Percentiles rank a stretch among this genome's conserved stretches.
Conservation (phyloP, 2,329 filamentous ascomycete genomes). For the Fusarium tricinctum region DNA sequence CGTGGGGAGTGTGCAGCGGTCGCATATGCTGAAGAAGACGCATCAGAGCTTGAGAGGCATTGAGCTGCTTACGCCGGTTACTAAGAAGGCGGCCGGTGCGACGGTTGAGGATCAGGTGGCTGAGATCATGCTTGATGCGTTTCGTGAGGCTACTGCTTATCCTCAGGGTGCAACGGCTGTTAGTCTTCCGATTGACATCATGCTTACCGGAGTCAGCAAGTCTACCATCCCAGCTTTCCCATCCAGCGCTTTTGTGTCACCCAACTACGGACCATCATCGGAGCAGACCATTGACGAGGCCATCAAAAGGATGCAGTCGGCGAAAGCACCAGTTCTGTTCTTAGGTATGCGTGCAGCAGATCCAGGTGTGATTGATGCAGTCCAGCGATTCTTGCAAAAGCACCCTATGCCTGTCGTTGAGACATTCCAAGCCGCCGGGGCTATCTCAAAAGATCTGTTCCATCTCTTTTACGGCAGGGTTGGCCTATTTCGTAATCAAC, state of each 20-base stretch:
- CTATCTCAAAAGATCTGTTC: background rate
- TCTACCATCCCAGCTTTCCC: background rate
- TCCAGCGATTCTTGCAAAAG: background rate
- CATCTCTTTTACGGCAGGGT: background rate
- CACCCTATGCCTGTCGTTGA: background rate
- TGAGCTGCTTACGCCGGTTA: background rate
- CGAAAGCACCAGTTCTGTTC: background rate
- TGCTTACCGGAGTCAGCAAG: background rate
- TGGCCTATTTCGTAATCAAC: background rate
- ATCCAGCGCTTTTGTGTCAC: background rate
- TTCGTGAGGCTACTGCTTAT: conserved; percentile 1
- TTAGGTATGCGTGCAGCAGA: background rate
- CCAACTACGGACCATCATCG: background rate
- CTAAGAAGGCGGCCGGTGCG: background rate
- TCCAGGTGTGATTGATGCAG: background rate
- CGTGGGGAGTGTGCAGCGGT: conserved; percentile 1
- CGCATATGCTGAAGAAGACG: conserved; percentile 2
- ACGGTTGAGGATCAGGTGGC: background rate
- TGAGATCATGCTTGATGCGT: conserved; percentile 1
- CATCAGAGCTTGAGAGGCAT: conserved; percentile 1
- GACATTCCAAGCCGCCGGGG: background rate
- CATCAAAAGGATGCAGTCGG: background rate
- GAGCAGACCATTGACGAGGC: background rate
- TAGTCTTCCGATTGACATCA: background rate
- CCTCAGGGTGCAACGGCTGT: conserved; percentile 1